phyloP scores from a whole-genome alignment of 2,329 filamentous ascomycete species.

The Fusarium chaquense region DNA sequence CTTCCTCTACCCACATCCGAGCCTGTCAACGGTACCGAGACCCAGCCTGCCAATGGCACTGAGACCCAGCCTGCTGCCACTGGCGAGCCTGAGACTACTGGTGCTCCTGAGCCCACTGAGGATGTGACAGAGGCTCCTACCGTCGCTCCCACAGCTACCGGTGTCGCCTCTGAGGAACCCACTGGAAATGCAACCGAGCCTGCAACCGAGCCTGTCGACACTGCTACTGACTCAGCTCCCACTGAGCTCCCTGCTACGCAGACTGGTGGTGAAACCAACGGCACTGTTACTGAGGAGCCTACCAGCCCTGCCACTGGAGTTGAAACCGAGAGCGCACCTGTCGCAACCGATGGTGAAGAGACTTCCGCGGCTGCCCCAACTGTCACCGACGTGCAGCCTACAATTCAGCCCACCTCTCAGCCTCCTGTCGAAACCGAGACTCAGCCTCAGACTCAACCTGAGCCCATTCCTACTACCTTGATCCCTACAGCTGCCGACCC shows the following conservation, averaged over 20 bases:
- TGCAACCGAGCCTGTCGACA: conserved; percentile 20
- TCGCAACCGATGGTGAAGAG: conserved; percentile 8
- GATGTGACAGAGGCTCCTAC: conserved; percentile 16
- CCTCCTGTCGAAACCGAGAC: conserved; percentile 25
- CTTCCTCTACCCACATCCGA: conserved; percentile 25
- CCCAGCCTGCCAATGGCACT: conserved; percentile 22
- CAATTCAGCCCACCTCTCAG: conserved; percentile 27
- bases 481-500: conserved; percentile 38
- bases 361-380: conserved; percentile 18
- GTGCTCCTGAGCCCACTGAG: conserved; percentile 8
- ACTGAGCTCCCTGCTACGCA: conserved; percentile 21
- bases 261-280: conserved; percentile 32
- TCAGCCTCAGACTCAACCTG: conserved; percentile 9
- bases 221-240: conserved; percentile 8
- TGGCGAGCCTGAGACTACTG: conserved; percentile 25
- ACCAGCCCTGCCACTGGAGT: conserved; percentile 12
- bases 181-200: conserved; percentile 10
- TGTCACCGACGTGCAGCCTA: conserved; percentile 19
- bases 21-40: conserved; percentile 22
- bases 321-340: conserved; percentile 19
- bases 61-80: conserved; percentile 15
- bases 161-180: conserved; percentile 19
- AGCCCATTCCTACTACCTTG: conserved; percentile 37
- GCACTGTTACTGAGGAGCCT: conserved; percentile 27
- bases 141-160: conserved; percentile 15